Conservation (phyloP, 345 rosid species). For the Physaria fendleri region DNA sequence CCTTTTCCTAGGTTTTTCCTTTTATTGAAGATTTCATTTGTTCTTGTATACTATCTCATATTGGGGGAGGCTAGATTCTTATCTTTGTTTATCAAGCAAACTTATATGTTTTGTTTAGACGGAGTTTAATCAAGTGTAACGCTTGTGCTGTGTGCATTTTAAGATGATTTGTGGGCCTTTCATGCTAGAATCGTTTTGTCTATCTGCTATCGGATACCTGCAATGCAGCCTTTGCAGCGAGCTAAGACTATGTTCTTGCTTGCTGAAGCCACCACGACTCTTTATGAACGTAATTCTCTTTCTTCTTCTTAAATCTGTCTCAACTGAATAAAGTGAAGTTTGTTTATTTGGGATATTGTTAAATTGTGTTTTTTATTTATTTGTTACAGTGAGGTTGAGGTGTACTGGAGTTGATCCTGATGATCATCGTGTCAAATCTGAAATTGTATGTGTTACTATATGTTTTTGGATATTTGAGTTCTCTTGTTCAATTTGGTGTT, state of each 20-base stretch:
- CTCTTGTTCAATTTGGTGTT: slow-evolving; percentile 9
- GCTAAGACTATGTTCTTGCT: slow-evolving; percentile 60
- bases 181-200: neutral
- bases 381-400: slow-evolving; percentile 80
- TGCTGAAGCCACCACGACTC: slow-evolving; percentile 62
- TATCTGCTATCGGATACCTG: too few relatives aligned
- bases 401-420: slow-evolving; percentile 70
- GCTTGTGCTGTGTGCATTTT: neutral
- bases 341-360: neutral
- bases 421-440: slow-evolving; percentile 81
- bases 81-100: neutral
- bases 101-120: neutral
- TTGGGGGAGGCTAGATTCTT: neutral
- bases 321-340: neutral
- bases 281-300: slow-evolving; percentile 46
- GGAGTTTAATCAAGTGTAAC: neutral
- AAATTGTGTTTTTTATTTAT: neutral
- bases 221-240: slow-evolving; percentile 60
- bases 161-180: neutral
- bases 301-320: neutral
- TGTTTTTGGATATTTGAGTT: slow-evolving; percentile 8
- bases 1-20: neutral
- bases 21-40: neutral
- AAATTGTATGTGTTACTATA: slow-evolving; percentile 50
- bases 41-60: neutral